Evolutionary conservation across 257 asterid species (phyloP), one percentile per base, ranked within the genome.

Genomic region (Pogostemon cablin): DNA sequence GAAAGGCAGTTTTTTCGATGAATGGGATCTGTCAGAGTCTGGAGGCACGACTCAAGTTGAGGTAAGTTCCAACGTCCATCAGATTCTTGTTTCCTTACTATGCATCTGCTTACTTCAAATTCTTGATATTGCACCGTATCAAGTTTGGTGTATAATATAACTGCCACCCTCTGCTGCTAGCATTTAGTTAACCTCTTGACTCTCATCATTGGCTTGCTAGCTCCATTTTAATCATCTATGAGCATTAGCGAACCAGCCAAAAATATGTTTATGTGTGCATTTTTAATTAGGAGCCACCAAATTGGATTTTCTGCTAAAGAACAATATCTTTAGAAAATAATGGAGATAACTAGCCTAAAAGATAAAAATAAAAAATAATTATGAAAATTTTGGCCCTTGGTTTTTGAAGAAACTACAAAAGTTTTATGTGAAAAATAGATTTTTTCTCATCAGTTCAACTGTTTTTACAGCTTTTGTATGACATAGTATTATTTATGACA

Each of bases 21-120:
- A 89, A 53, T 95, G 98, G 99, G 99, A 91, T 79, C 86, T 95
- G 69, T 81, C 97, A n/a, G 98, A 91, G 76, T 77, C 98, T 70
- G 91, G 96, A 72, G 86, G 93, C 75, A 66, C 83, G 2, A 90
- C 82, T 69, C 87, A 81, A 73, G 82, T 80, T 7, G 93, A 91
- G 87, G 99, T 88, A 72, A 64, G 81, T 74, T 58, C 11, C 65
- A 62, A 59, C 62, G 64, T 58, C 11, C 65, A 62, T 62, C 64
- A 67, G 47, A 49, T 58, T 78, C 73, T 65, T 64, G 68, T 35
- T 60, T 79, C 68, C 67, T 68, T 77, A 25, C 1, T 25, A n/a
- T 61, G 67, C 69, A 61, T 42, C 11, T 57, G 53, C 54, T 41
- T 11, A 25, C 57, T 63, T 64, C 39, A 9, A 46, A 65, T 25